Base-by-base conservation (phyloP, 2,329 filamentous ascomycete species). In the Bipolaris bicolor region DNA sequence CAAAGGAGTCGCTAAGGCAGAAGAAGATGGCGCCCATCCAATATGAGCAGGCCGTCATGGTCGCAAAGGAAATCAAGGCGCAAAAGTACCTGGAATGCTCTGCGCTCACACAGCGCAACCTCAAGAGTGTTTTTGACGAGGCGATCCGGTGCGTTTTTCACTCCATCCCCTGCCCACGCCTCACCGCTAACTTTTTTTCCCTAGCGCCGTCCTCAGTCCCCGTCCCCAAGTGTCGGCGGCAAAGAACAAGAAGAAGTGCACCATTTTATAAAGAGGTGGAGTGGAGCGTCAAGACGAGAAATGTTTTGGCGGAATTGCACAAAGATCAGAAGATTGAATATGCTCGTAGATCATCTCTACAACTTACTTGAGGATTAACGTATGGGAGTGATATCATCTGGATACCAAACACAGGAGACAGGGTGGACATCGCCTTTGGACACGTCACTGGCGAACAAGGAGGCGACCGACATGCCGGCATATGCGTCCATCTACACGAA, bases 31-130 rank as follows among this genome's bases (percentile, higher is more conserved):
- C 95, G 70, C 92, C 95, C n/a, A 93, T 98, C 59, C 89, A 91
- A 52, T 98, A 96, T 78, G 92, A 97, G 77, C 91, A 96, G 79
- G 95, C 92, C 37, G 84, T 97, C 62, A 82, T 88, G 64, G 90
- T 94, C 63, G 92, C 92, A 62, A 96, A 96, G 82, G 93, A 97
- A 72, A 97, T 99, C 79, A 90, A 88, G 75, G 94, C 95, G 44
- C 91, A 95, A 81, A 98, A 97, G 81, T 99, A 99, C 80, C 85
- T 98, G 40, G 95, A 99, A 81, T 99, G 95, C 81, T 98, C 95
- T 50, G 95, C 95, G 46, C 83, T 99, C 67, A 99, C 95, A 36
- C 95, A 98, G 83, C 85, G 94, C 73, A 97, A 97, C 78, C 80
- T 99, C 69, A 99, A 99, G 88, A 96, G 92, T 72, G 95, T 99